These are phyloP conservation scores for Escallonia rubra DNA, from an alignment of 129 eudicot species.

Conservation along the genomic window DNA sequence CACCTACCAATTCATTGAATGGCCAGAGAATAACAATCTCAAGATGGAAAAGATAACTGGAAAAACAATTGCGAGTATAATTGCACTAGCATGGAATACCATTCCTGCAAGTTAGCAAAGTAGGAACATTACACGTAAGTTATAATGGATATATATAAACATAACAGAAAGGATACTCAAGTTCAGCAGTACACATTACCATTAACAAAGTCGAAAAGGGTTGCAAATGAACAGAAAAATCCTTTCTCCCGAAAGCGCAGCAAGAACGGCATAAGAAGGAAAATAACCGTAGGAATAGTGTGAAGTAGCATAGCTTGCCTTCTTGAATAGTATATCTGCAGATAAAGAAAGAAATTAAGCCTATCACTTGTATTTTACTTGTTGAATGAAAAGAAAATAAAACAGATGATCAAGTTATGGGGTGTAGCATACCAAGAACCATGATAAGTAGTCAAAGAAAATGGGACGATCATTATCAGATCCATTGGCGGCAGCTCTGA, in stretches of 20 bases:
- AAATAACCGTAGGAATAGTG: slow-evolving; percentile 60
- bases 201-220: slow-evolving; percentile 60
- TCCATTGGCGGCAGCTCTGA: slow-evolving; percentile 24
- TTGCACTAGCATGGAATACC: slow-evolving; percentile 53
- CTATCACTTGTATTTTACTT: too few relatives aligned
- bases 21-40: slow-evolving; percentile 56
- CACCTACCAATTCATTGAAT: slow-evolving; percentile 88
- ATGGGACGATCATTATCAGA: slow-evolving; percentile 48
- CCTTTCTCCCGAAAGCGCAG: slow-evolving; percentile 47
- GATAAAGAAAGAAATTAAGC: too few relatives aligned
- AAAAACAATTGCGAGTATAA: slow-evolving; percentile 52
- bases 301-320: slow-evolving; percentile 65
- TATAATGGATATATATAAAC: not conserved
- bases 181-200: slow-evolving; percentile 40
- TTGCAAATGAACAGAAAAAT: slow-evolving; percentile 36
- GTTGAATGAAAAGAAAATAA: too few relatives aligned
- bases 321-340: slow-evolving; percentile 24
- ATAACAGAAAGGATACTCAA: not conserved
- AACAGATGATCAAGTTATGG: not conserved
- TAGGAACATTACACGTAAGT: slow-evolving; percentile 2
- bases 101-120: slow-evolving; percentile 53
- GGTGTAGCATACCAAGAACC: slow-evolving; percentile 66
- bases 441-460: slow-evolving; percentile 78
- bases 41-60: slow-evolving; percentile 58
- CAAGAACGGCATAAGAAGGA: slow-evolving; percentile 61